phyloP scores from a whole-genome alignment of 257 asterid genomes.

The Ilex asprella region DNA sequence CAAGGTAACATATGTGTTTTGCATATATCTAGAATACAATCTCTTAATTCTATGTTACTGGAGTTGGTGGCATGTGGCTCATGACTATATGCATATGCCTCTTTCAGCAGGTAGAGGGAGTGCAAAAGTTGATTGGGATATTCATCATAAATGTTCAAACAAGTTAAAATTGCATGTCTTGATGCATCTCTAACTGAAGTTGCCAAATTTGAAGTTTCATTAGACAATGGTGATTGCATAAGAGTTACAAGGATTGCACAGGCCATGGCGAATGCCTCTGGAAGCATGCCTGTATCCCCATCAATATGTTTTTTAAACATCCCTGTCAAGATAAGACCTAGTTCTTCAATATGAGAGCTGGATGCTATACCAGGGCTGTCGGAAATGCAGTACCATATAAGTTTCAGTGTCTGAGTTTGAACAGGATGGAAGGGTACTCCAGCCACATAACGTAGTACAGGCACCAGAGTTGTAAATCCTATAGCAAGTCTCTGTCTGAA shows the following conservation, averaged over 20 bases:
- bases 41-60: conserved; percentile 32
- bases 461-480: conserved; percentile 78
- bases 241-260: conserved; percentile 69
- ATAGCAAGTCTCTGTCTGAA: conserved; percentile 71
- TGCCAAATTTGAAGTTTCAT: conserved; percentile 48
- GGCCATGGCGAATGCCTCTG: conserved; percentile 69
- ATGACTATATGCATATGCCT: conserved; percentile 54
- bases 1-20: conserved; percentile 63
- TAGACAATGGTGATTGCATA: conserved; percentile 61
- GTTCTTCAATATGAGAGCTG: conserved; percentile 49
- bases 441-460: conserved; percentile 66
- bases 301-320: conserved; percentile 60
- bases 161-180: conserved; percentile 41
- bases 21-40: conserved; percentile 39
- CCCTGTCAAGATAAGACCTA: conserved; percentile 47
- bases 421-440: conserved; percentile 81
- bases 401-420: conserved; percentile 60
- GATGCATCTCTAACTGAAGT: conserved; percentile 51
- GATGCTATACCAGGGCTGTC: conserved; percentile 78
- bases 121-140: conserved; percentile 53
- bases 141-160: conserved; percentile 34
- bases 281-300: conserved; percentile 65
- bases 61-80: conserved; percentile 28
- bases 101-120: conserved; percentile 83
- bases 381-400: conserved; percentile 51